Conservation (phyloP, 495 filamentous ascomycete genomes). For the Friedmanniomyces simplex region DNA sequence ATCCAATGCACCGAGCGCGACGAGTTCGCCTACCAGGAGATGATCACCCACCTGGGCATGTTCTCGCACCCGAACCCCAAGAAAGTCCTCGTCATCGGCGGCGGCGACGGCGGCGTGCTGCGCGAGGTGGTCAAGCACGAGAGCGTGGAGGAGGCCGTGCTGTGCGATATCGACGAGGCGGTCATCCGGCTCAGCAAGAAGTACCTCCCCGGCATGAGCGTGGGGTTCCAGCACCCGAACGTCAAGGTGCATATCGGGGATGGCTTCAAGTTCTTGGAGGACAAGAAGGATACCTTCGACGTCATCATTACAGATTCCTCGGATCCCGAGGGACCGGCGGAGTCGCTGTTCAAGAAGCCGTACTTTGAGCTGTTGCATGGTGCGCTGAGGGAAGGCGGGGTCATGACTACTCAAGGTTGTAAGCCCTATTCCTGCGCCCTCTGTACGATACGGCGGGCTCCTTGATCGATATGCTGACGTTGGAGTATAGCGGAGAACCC, state of each 20-base stretch:
- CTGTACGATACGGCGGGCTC: not conserved
- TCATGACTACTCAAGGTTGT: constrained; percentile 99
- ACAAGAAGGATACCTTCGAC: constrained; percentile 90
- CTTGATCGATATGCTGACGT: constrained; percentile 25
- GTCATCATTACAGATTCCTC: constrained; percentile 99
- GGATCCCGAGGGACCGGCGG: constrained; percentile 93
- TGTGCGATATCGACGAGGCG: constrained; percentile 99
- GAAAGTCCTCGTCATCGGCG: constrained; percentile 96
- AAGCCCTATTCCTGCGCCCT: constrained; percentile 34
- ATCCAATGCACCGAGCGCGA: constrained; percentile 98
- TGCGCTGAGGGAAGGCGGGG: constrained; percentile 86
- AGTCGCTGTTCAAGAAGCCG: constrained; percentile 93
- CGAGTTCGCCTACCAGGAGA: constrained; percentile 97
- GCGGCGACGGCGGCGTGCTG: constrained; percentile 92
- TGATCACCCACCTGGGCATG: constrained; percentile 99
- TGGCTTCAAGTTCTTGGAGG: constrained; percentile 93
- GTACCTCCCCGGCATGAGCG: constrained; percentile 91
- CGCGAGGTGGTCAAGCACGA: constrained; percentile 98
- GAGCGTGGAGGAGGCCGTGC: constrained; percentile 73
- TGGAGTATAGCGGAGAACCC: constrained; percentile 78
- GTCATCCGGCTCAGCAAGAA: constrained; percentile 98
- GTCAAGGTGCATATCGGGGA: constrained; percentile 86
- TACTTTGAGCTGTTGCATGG: constrained; percentile 90
- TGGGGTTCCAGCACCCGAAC: constrained; percentile 86
- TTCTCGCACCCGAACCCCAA: constrained; percentile 96